These are phyloP conservation scores for Acacia melanoxylon DNA, from an alignment of 306 rosid species.

Conservation along the genomic window DNA sequence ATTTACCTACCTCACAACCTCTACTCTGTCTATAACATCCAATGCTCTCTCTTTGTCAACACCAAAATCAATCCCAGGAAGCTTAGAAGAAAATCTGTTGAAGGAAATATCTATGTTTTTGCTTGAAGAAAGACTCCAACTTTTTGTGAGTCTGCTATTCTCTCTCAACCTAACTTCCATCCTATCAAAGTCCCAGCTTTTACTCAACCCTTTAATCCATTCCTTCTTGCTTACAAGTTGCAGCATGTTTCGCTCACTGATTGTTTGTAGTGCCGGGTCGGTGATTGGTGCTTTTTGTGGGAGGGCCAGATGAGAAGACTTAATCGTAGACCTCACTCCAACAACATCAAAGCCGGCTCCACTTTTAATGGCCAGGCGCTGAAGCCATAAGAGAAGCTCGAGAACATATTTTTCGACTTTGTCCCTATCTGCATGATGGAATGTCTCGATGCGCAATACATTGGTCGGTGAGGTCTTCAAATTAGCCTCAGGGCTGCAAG, in stretches of 20 bases:
- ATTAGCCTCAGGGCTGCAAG: slow-evolving; percentile 54
- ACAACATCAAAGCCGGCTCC: slow-evolving; percentile 33
- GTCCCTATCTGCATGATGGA: slow-evolving; percentile 73
- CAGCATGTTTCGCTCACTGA: slow-evolving; percentile 59
- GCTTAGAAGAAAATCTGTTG: slow-evolving; percentile 50
- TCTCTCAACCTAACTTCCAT: slow-evolving; percentile 35
- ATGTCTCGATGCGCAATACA: slow-evolving; percentile 65
- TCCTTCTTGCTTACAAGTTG: slow-evolving; percentile 46
- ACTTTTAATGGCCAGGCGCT: slow-evolving; percentile 52
- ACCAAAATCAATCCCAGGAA: slow-evolving; percentile 55
- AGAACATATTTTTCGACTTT: slow-evolving; percentile 67
- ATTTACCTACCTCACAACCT: slow-evolving; percentile 38
- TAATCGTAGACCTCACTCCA: slow-evolving; percentile 38
- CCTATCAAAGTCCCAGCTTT: slow-evolving; percentile 60
- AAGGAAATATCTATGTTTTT: slow-evolving; percentile 44
- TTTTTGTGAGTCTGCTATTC: slow-evolving; percentile 42
- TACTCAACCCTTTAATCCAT: slow-evolving; percentile 49
- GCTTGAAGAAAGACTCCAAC: slow-evolving; percentile 52
- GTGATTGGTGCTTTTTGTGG: slow-evolving; percentile 24
- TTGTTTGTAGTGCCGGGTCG: slow-evolving; percentile 28
- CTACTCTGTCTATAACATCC: slow-evolving; percentile 61
- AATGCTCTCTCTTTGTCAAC: slow-evolving; percentile 58
- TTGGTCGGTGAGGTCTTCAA: slow-evolving; percentile 46
- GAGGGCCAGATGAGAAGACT: slow-evolving; percentile 26
- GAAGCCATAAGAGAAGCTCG: slow-evolving; percentile 71